These are phyloP conservation scores for Pholiota conissans DNA, from an alignment of 768 basidiomycete genomes.

Conservation along the genomic window DNA sequence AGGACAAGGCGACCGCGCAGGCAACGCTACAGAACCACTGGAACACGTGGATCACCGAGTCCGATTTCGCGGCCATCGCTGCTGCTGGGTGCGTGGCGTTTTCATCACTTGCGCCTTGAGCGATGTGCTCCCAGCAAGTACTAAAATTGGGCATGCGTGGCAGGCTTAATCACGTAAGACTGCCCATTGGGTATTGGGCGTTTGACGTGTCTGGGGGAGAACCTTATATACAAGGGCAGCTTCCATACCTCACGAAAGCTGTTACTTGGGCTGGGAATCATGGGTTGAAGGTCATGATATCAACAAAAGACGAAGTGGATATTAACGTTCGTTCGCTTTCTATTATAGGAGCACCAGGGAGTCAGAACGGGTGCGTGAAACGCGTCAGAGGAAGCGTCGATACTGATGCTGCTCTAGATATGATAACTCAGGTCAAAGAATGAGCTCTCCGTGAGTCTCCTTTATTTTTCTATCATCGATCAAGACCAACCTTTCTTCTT, in stretches of 20 bases:
- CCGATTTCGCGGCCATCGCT: conserved; percentile 74
- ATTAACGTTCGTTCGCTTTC: conserved; percentile 9
- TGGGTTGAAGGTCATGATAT: conserved; percentile 81
- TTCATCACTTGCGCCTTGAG: conserved; percentile 1
- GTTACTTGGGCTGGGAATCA: conserved; percentile 68
- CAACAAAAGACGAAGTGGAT: conserved; percentile 11
- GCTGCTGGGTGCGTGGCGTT: conserved; percentile 59
- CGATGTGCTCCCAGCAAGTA: background rate
- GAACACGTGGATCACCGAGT: conserved; percentile 83
- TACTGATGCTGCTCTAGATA: conserved; percentile 44
- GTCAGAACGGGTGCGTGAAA: conserved; percentile 71
- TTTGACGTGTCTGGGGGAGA: conserved; percentile 78
- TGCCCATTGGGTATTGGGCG: conserved; percentile 91
- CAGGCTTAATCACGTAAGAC: conserved; percentile 79
- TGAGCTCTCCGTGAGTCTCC: conserved; percentile 49
- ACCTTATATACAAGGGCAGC: conserved; percentile 77
- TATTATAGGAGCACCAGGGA: conserved; percentile 73
- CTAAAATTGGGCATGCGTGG: background rate
- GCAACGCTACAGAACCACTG: conserved; percentile 64
- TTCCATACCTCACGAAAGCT: conserved; percentile 66
- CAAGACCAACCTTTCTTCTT: background rate
- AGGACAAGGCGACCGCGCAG: conserved; percentile 49
- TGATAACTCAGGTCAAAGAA: conserved; percentile 77
- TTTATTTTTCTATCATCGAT: conserved; percentile 1
- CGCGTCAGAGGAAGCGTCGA: background rate